Evolutionary conservation across 805 yeast genomes (phyloP), one percentile per base, ranked within the genome.

Genomic region (Myxozyma melibiosi): DNA sequence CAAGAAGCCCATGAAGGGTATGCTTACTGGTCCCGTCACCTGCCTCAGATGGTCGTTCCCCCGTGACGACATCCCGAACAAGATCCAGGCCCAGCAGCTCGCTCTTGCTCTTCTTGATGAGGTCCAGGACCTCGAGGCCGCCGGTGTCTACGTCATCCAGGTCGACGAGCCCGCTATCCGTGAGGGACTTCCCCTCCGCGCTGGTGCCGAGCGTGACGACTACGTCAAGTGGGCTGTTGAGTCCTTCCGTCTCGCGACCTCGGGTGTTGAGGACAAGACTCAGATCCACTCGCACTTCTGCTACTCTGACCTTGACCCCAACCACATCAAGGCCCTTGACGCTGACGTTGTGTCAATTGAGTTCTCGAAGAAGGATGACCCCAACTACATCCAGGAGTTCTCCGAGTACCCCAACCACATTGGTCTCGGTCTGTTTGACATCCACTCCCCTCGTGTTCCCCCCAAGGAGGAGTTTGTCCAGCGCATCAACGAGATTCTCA

Each of bases 1-100:
- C 73, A 78, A 84, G 71, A 88, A 88, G 82, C 97, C 97, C 75
- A 88, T 94, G 84, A 94, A 94, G 85, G 99, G 99, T 89, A 94
- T 94, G 99, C 86, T 94, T 76, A 91, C 99, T 75, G 99, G 99
- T 80, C 99, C 99, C 76, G 94, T 94, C 72, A 94, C 99, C 75
- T 90, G 96, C 80, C 86, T 94, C 77, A 89, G 99, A 85, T 94
- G 99, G 99, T 94, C 99, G 70, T 94, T 94, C 97, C 99, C 99
- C 82, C 90, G 99, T 87, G 92, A 91, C 76, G 99, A 94, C 73
- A 87, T 92, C 68, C 81, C 96, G 64, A 91, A 88, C 80, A 83
- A 88, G 81, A 83, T 84, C 68, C 99, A 94, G 83, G 90, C 97
- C 69, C 83, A 88, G 76, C 99, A 94, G 84, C 86, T 94, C 74